Evolutionary conservation across 306 rosid genomes (phyloP).

Genomic region (Hippophae rhamnoides): DNA sequence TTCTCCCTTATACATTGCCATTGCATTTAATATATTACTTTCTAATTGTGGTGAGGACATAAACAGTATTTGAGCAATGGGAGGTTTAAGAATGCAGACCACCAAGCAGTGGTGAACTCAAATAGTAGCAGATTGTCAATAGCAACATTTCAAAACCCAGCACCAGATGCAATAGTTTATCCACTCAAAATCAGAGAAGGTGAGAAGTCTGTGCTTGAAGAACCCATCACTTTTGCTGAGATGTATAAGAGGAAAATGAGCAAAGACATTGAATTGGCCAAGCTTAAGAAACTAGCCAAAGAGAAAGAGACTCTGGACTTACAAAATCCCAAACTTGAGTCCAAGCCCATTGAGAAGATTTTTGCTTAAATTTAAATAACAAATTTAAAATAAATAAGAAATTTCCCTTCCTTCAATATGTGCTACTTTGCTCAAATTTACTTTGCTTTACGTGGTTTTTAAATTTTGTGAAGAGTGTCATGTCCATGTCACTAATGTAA

Average conservation of each 20-base stretch:
- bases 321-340: slow-evolving; percentile 15
- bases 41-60: neutral
- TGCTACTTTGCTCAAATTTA: no score
- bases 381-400: no score
- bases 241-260: slow-evolving; percentile 73
- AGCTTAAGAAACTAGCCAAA: slow-evolving; percentile 55
- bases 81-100: slow-evolving; percentile 89
- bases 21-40: neutral
- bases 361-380: slow-evolving; percentile 28
- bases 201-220: slow-evolving; percentile 43
- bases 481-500: no score
- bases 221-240: slow-evolving; percentile 58
- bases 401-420: no score
- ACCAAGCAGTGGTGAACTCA: slow-evolving; percentile 91
- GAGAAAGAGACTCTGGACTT: slow-evolving; percentile 26
- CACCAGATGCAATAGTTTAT: slow-evolving; percentile 55
- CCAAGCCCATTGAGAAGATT: slow-evolving; percentile 36
- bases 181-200: slow-evolving; percentile 61
- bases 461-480: no score
- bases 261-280: slow-evolving; percentile 53
- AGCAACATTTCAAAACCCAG: slow-evolving; percentile 85
- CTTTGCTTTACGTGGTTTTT: no score
- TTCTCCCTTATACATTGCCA: no score
- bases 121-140: slow-evolving; percentile 63
- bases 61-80: slow-evolving; percentile 72